Evolutionary conservation across 2,329 filamentous ascomycete species (phyloP), one percentile per base, ranked within the genome.

Genomic region (Nemania abortiva): DNA sequence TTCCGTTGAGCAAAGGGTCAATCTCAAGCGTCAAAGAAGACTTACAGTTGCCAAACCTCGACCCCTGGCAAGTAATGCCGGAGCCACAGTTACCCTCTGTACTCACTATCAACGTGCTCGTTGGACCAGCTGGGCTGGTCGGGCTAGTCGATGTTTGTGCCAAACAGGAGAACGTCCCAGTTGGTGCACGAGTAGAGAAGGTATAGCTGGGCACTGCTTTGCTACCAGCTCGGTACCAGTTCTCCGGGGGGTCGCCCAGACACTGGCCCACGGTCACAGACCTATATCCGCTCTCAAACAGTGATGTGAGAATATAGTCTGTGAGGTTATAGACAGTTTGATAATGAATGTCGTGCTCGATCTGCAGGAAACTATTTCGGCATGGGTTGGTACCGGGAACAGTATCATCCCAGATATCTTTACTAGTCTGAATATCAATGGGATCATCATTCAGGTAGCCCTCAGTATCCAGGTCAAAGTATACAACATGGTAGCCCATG

Each of bases 251-350:
- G 70, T 89, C 86, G 18, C 84, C 82, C 15, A 89, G 79, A 73
- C 87, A 89, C 72, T 88, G 81, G 3, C 87, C 87, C 5, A 88
- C 84, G 3, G 86, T 86, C 42, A 88, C 86, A 63, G 82, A 82
- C 53, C 74, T 73, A 68, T 81, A 83, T 1, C 85, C 85, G 39
- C 82, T 78, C 5, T 72, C 72, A 58, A 80, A 79, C 13, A 88
- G 79, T 27, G 79, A 79, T 22, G 76, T 73, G 31, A 85, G 75
- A 61, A 85, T 78, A 73, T 83, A 84, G 24, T 82, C 79, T 11
- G 82, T 84, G 49, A 86, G 78, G 69, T 84, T 84, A 64, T 82
- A 80, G n/a, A 84, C 84, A 3, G 80, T 81, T 74, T 83, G 80
- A 54, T 81, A 76, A 71, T 85, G 83, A 62, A 85, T 83, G 73